Evolutionary conservation across 2,329 filamentous ascomycete genomes (phyloP), one percentile per base, ranked within the genome.

Genomic region (Emergomyces pasteurianus): DNA sequence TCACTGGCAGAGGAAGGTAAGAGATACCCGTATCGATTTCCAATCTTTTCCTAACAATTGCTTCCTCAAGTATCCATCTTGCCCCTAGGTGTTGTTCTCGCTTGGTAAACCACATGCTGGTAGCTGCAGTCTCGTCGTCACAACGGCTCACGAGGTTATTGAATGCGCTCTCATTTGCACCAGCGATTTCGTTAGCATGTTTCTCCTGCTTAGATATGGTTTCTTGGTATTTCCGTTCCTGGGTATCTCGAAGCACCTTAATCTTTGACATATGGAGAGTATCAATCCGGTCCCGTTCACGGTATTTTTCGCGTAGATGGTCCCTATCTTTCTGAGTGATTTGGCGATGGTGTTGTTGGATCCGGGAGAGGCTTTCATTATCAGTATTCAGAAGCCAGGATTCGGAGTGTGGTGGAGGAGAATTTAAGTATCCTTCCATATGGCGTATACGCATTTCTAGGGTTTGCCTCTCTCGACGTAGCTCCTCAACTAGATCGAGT

Each of bases 361-460:
- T 63, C 7, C 50, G 50, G n/a, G 63, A 64, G n/a, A 40, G 36
- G 21, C 38, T 47, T 28, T 58, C 36, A 16, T 42, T n/a, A 6
- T 38, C 34, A 12, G 67, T 64, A 53, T 66, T 65, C 31, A 63
- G 63, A 36, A 18, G 57, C 2, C 50, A 52, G 3, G 49, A 58
- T 23, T 46, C 56, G 9, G 68, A 64, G 23, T 67, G 63, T 10
- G 73, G 74, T 14, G 73, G 73, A 60, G 72, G 68, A 56, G 71
- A 77, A 60, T 67, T 72, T 60, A 77, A 75, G 65, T 77, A 79
- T 26, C 74, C 75, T 66, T 79, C 76, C 77, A 79, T 79, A 58
- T 79, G 72, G 58, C 76, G 76, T 57, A 79, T 76, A 57, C 77
- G 74, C 10, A 73, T 75, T 38, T 73, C 70, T 8, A 75, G 74